These are phyloP conservation scores for Quercus wislizeni DNA, from an alignment of 306 rosid species.

Conservation along the genomic window DNA sequence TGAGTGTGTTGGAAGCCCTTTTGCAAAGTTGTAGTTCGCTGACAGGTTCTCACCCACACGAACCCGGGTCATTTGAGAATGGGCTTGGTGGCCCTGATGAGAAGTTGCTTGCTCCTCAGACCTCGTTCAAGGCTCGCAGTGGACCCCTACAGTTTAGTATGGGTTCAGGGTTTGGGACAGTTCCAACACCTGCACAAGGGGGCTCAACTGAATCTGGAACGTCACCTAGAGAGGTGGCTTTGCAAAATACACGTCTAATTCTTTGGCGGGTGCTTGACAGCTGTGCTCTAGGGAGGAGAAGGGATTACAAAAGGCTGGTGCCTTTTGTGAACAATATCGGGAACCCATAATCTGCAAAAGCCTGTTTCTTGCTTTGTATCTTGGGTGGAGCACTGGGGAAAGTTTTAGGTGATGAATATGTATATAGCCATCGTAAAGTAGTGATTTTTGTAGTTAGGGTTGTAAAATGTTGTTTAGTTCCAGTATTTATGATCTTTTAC, in stretches of 20 bases:
- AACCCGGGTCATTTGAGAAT: slow-evolving; percentile 63
- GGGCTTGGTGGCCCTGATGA: slow-evolving; percentile 67
- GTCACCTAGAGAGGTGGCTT: slow-evolving; percentile 69
- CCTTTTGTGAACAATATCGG: slow-evolving; percentile 84
- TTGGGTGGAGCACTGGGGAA: slow-evolving; percentile 26
- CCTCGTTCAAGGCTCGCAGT: slow-evolving; percentile 93
- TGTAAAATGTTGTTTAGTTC: slow-evolving; percentile 23
- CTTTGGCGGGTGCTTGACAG: slow-evolving; percentile 84
- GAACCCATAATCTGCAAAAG: slow-evolving; percentile 48
- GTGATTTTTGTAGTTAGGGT: slow-evolving; percentile 35
- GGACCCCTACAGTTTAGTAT: slow-evolving; percentile 82
- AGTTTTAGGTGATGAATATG: slow-evolving; percentile 39
- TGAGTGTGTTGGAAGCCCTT: slow-evolving; percentile 96
- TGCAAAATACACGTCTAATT: slow-evolving; percentile 88
- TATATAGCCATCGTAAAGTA: slow-evolving; percentile 26
- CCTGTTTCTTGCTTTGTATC: slow-evolving; percentile 32
- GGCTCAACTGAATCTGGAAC: slow-evolving; percentile 54
- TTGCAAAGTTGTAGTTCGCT: slow-evolving; percentile 94
- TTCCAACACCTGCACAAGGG: slow-evolving; percentile 38
- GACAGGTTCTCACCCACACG: slow-evolving; percentile 76
- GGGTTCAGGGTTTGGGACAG: slow-evolving; percentile 42
- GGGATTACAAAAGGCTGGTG: slow-evolving; percentile 82
- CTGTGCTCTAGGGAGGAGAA: slow-evolving; percentile 82
- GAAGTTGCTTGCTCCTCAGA: slow-evolving; percentile 75
- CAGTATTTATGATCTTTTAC: not conserved